Evolutionary conservation across 768 basidiomycete species (phyloP).

Genomic region (Pleurotus ostreatus): DNA sequence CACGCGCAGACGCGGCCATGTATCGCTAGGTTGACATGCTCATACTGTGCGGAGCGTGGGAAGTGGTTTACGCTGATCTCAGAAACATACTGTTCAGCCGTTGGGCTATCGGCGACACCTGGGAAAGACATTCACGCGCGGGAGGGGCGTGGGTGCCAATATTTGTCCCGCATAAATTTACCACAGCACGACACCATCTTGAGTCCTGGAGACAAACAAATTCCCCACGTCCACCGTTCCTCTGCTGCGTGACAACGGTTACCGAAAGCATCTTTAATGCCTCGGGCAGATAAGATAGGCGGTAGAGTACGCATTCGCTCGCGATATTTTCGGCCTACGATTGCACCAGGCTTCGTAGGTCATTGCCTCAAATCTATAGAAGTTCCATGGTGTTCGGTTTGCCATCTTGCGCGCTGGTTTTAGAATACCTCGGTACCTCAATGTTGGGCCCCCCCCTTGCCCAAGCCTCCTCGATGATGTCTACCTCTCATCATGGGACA

Average conservation of each 20-base stretch:
- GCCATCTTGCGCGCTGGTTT: background rate
- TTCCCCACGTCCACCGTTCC: background rate
- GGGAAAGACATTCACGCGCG: too few species aligned
- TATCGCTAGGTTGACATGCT: too few species aligned
- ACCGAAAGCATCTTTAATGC: too few species aligned
- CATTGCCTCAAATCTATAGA: background rate
- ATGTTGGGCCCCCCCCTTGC: background rate
- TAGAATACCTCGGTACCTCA: background rate
- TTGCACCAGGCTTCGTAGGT: background rate
- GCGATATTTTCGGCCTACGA: background rate
- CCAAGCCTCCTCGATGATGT: background rate
- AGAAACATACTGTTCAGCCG: too few species aligned
- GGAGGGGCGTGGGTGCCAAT: too few species aligned
- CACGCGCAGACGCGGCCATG: too few species aligned
- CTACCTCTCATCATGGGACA: background rate
- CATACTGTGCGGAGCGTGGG: too few species aligned
- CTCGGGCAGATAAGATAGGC: too few species aligned
- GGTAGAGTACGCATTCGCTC: background rate
- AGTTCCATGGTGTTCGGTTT: slow-evolving; percentile 2
- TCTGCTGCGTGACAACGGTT: background rate
- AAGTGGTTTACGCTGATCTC: too few species aligned
- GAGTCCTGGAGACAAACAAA: background rate
- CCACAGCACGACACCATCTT: too few species aligned
- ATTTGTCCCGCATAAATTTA: too few species aligned
- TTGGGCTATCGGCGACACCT: too few species aligned